A percentile compares a stretch with the other conserved stretches of the same genome.
Conservation (phyloP, 2,329 filamentous ascomycete genomes). For the Fusarium goolgardi region DNA sequence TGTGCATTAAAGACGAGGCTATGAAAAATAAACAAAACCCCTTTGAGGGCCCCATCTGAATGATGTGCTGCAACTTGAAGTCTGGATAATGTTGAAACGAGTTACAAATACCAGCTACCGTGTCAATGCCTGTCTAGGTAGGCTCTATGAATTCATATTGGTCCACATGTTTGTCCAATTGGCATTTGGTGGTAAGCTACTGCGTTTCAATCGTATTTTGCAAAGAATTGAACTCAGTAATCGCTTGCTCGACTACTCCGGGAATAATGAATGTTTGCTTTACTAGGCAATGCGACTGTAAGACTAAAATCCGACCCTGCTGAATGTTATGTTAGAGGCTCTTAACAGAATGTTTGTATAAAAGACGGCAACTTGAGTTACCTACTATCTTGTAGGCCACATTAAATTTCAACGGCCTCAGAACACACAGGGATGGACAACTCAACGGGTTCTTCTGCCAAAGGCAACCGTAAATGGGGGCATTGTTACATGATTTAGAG, state of each 20-base stretch:
- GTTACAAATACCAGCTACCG: not conserved
- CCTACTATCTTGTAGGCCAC: not conserved
- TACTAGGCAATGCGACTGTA: not conserved
- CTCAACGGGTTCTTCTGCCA: not conserved
- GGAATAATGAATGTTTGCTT: not conserved
- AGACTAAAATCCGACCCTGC: not conserved
- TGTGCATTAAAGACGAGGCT: conserved; percentile 35
- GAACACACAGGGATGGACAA: not conserved
- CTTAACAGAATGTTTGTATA: not conserved
- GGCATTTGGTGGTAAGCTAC: not conserved
- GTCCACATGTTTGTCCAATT: not conserved
- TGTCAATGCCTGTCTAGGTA: not conserved
- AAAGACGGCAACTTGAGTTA: not conserved
- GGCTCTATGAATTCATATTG: not conserved
- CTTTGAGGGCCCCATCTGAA: conserved; percentile 27
- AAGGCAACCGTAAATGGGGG: not conserved
- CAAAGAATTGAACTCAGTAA: not conserved
- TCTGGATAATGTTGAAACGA: not conserved
- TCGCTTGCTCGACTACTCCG: not conserved
- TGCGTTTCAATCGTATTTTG: not conserved
- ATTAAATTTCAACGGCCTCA: not conserved
- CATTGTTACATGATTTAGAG: not conserved
- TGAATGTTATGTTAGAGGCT: not conserved
- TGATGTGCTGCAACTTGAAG: not conserved
- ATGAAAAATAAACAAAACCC: conserved; percentile 41